Percentiles rank a stretch among this genome's conserved stretches.
These are phyloP conservation scores for Gamarada debralockiae DNA, from an alignment of 495 filamentous ascomycete species.

Conservation along the genomic window DNA sequence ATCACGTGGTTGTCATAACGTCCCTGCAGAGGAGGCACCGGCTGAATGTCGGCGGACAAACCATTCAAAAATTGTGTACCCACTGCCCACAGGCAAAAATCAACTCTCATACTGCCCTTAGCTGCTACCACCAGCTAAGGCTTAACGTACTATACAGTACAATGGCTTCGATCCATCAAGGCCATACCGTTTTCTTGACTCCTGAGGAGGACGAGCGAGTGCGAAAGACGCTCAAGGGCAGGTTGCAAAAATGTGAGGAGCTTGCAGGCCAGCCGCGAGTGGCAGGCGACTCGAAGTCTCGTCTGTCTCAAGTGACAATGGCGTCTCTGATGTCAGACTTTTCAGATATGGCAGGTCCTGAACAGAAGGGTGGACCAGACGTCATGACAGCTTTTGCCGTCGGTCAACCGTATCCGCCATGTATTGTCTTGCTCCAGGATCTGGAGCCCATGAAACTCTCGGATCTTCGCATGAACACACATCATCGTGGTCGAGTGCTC, in stretches of 20 bases:
- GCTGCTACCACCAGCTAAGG: no score
- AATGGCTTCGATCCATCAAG: slow-evolving; percentile 21
- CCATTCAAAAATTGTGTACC: no score
- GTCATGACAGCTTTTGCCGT: slow-evolving; percentile 24
- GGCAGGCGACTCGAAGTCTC: slow-evolving; percentile 18
- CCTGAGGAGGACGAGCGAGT: slow-evolving; percentile 29
- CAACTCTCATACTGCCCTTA: no score
- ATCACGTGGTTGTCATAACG: no score
- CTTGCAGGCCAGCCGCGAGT: slow-evolving; percentile 22
- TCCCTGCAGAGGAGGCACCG: no score
- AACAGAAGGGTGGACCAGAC: slow-evolving; percentile 1
- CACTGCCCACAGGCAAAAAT: no score
- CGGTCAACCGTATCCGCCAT: slow-evolving; percentile 33
- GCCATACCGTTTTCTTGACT: slow-evolving; percentile 29
- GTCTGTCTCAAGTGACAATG: slow-evolving; percentile 25
- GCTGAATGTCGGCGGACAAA: no score
- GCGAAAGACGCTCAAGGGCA: slow-evolving; percentile 21
- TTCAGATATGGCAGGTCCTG: not conserved
- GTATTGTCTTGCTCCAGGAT: slow-evolving; percentile 20
- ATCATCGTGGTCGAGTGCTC: slow-evolving; percentile 44
- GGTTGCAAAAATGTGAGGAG: slow-evolving; percentile 25
- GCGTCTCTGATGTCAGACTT: slow-evolving; percentile 30
- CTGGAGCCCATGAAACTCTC: slow-evolving; percentile 28
- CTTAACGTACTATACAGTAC: no score
- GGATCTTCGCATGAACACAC: slow-evolving; percentile 43